Percentiles rank a stretch among this genome's conserved stretches.
phyloP scores from a whole-genome alignment of 495 filamentous ascomycete species.

The Xylaria palmicola region DNA sequence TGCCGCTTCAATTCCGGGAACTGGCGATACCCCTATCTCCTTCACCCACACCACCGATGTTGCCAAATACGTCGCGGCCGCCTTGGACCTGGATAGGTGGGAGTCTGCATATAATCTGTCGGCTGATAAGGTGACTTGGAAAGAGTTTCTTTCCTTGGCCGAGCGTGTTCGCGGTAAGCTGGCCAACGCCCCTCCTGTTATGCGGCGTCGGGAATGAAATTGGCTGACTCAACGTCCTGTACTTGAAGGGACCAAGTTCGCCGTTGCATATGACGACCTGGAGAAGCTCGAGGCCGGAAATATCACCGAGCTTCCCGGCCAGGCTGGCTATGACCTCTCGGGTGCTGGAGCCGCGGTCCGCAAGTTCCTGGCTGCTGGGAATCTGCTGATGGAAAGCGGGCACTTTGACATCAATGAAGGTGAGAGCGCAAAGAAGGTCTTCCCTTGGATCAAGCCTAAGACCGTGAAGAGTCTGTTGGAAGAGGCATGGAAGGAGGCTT shows the following conservation, averaged over 20 bases:
- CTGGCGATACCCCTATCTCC: constrained; percentile 45
- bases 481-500: constrained; percentile 22
- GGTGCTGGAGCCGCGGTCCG: constrained; percentile 38
- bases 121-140: constrained; percentile 50
- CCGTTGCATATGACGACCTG: constrained; percentile 47
- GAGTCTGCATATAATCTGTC: constrained; percentile 41
- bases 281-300: constrained; percentile 47
- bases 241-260: constrained; percentile 46
- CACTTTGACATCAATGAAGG: constrained; percentile 27
- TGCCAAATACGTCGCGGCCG: constrained; percentile 48
- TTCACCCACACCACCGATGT: constrained; percentile 57
- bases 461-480: constrained; percentile 34
- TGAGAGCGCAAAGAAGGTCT: constrained; percentile 33
- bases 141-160: constrained; percentile 43
- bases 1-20: constrained; percentile 52
- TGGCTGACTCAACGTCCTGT: not conserved
- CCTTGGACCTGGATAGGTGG: constrained; percentile 49
- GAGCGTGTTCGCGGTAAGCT: constrained; percentile 48
- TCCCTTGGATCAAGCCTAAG: constrained; percentile 37
- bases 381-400: constrained; percentile 28
- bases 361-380: constrained; percentile 33
- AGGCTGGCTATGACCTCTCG: constrained; percentile 30
- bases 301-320: constrained; percentile 46
- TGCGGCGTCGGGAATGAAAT: not conserved
- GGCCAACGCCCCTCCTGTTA: not conserved